Percentiles rank a stretch among this genome's conserved stretches.
Conservation (phyloP, 148 eudicot genomes). For the Camellia sinensis region DNA sequence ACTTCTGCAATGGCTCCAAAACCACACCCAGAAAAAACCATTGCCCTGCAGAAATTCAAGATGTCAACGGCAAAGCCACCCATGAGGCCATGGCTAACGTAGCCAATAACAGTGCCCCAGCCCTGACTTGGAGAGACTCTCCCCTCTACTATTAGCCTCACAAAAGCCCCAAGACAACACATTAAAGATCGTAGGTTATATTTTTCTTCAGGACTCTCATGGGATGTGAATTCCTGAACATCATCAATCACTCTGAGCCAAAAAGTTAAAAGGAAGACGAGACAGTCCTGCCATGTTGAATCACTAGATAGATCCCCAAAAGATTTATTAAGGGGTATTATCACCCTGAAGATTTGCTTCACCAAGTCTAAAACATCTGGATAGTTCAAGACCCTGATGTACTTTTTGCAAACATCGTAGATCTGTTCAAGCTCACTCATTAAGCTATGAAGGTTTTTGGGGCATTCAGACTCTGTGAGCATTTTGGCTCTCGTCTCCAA, state of each 20-base stretch:
- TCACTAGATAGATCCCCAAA: constrained; percentile 35
- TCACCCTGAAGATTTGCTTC: constrained; percentile 58
- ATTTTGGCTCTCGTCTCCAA: constrained; percentile 49
- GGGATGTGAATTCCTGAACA: constrained; percentile 44
- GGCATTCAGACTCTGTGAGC: constrained; percentile 33
- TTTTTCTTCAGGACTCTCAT: constrained; percentile 39
- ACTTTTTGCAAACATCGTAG: constrained; percentile 58
- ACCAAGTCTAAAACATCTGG: constrained; percentile 44
- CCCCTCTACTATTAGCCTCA: constrained; percentile 50
- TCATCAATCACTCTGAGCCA: constrained; percentile 76
- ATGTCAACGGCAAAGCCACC: constrained; percentile 37
- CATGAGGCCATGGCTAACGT: constrained; percentile 35
- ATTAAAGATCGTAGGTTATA: constrained; percentile 39
- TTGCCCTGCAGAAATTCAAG: constrained; percentile 62
- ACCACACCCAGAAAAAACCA: constrained; percentile 75
- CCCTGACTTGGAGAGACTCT: constrained; percentile 57
- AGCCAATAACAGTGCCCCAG: constrained; percentile 61
- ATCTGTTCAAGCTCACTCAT: constrained; percentile 73
- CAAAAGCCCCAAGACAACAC: constrained; percentile 54
- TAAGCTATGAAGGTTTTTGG: constrained; percentile 49
- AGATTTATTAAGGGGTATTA: constrained; percentile 38
- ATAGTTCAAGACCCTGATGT: constrained; percentile 49
- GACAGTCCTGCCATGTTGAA: constrained; percentile 55
- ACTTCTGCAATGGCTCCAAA: constrained; percentile 53
- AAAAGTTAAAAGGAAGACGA: constrained; percentile 60